Conservation (phyloP, 2,329 filamentous ascomycete genomes). For the Alternaria infectoria region DNA sequence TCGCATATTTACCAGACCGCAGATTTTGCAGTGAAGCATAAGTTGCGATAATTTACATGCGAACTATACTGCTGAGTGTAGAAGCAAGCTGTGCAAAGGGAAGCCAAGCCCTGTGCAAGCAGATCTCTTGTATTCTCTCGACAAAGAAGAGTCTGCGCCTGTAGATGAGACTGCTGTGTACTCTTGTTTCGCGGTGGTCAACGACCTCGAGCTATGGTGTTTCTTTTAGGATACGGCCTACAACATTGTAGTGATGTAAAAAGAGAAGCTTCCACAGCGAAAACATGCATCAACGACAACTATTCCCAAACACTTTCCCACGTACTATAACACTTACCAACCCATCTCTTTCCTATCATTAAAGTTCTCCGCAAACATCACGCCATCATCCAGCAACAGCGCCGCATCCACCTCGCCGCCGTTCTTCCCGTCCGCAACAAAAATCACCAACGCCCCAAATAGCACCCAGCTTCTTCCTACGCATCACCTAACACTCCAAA, state of each 20-base stretch:
- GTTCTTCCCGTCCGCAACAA: background rate
- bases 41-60: background rate
- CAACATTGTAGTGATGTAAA: background rate
- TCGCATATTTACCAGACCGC: background rate
- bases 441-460: background rate
- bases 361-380: background rate
- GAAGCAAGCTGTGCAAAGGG: background rate
- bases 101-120: background rate
- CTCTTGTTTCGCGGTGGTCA: rapidly evolving
- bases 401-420: background rate
- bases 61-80: background rate
- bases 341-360: background rate
- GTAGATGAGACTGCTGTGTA: background rate
- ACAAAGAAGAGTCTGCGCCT: background rate
- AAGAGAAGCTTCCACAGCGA: background rate
- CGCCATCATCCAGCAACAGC: background rate
- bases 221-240: rapidly evolving
- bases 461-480: background rate
- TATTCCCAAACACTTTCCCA: rapidly evolving
- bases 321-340: rapidly evolving
- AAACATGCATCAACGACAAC: background rate
- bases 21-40: background rate
- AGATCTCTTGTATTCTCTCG: background rate
- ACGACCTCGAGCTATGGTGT: rapidly evolving
- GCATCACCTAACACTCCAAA: background rate